Conservation (phyloP, 2,329 filamentous ascomycete genomes). For the Diaporthe caulivora region DNA sequence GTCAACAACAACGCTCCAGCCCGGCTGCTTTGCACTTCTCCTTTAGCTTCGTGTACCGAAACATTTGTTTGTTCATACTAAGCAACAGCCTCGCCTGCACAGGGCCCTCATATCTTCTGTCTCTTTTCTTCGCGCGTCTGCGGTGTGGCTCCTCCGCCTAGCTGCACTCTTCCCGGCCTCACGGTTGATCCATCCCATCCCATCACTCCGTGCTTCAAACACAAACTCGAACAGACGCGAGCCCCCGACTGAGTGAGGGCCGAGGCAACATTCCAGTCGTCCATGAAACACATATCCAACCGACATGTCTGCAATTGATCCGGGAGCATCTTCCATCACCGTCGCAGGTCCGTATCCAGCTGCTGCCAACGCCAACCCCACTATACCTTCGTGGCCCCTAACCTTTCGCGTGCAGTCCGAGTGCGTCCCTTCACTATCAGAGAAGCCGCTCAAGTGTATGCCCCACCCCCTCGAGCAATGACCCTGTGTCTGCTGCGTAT, state of each 20-base stretch:
- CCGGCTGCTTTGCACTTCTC: slow-evolving; percentile 2
- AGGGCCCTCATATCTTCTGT: slow-evolving; percentile 8
- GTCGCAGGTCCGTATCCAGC: slow-evolving; percentile 62
- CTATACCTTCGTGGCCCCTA: slow-evolving; percentile 43
- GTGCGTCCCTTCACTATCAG: slow-evolving; percentile 84
- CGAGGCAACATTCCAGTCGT: slow-evolving; percentile 20
- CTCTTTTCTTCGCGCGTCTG: not conserved
- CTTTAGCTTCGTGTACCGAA: slow-evolving; percentile 23
- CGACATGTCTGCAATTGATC: slow-evolving; percentile 52
- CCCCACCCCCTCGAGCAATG: slow-evolving; percentile 19
- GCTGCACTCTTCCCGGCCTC: not conserved
- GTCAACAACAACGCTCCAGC: slow-evolving; percentile 18
- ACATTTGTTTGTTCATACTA: slow-evolving; percentile 34
- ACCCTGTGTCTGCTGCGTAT: not conserved
- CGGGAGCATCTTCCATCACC: slow-evolving; percentile 69
- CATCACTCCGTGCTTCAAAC: not conserved
- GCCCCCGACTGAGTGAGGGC: not conserved
- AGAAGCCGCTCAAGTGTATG: slow-evolving; percentile 91
- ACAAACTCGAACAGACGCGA: slow-evolving; percentile 11
- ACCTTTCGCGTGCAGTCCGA: slow-evolving; percentile 62
- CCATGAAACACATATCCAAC: slow-evolving; percentile 33
- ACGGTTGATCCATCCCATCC: not conserved
- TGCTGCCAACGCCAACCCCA: not conserved
- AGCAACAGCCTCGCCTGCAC: not conserved
- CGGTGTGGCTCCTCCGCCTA: not conserved